Conservation (phyloP, 345 rosid genomes). For the Anastatica hierochuntica region DNA sequence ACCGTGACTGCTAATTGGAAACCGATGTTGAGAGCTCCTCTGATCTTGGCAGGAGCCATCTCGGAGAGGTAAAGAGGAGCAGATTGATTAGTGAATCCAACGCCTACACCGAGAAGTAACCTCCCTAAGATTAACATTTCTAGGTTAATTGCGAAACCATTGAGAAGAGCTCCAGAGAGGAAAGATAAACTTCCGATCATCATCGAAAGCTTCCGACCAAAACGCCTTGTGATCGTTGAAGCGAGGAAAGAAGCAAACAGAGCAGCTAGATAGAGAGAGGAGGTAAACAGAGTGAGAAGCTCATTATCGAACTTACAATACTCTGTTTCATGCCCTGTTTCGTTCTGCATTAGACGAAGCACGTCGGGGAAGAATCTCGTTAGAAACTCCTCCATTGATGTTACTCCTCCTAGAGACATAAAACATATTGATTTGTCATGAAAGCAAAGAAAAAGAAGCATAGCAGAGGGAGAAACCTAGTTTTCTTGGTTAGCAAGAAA, state of each 20-base stretch:
- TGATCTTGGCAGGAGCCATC: constrained; percentile 33
- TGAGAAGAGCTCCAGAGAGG: constrained; percentile 33
- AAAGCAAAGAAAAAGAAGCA: neutral
- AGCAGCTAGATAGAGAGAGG: constrained; percentile 39
- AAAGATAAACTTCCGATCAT: constrained; percentile 26
- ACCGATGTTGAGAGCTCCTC: constrained; percentile 31
- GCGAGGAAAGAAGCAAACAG: constrained; percentile 26
- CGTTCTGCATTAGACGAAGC: neutral
- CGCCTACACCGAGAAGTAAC: constrained; percentile 36
- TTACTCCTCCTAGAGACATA: constrained; percentile 36
- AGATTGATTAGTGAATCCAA: constrained; percentile 40
- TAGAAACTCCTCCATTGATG: constrained; percentile 39
- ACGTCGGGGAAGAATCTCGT: constrained; percentile 32
- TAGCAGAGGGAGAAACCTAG: neutral
- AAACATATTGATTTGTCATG: neutral
- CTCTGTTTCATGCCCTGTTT: constrained; percentile 14
- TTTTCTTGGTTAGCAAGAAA: neutral
- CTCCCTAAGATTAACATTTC: constrained; percentile 40
- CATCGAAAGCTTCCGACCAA: constrained; percentile 36
- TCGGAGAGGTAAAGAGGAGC: constrained; percentile 38
- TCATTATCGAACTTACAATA: constrained; percentile 37
- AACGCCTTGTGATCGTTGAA: constrained; percentile 10
- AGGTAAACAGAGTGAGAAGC: constrained; percentile 35
- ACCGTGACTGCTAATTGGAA: constrained; percentile 31
- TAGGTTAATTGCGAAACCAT: constrained; percentile 28